phyloP scores from a whole-genome alignment of 129 eudicot genomes.

The Erigeron canadensis region DNA sequence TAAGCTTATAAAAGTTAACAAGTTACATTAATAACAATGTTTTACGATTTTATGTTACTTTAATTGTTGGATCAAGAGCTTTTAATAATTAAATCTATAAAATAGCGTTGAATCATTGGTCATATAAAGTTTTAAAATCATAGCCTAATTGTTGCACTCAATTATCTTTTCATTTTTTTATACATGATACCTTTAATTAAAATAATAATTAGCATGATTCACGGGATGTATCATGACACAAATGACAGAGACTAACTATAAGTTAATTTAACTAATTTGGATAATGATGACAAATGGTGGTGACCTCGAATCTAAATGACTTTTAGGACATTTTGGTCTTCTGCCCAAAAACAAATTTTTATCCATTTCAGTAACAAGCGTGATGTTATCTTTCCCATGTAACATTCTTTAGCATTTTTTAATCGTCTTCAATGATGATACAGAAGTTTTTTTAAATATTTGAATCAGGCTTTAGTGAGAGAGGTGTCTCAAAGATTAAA shows the following conservation, averaged over 20 bases:
- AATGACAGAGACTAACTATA: conserved; percentile 58
- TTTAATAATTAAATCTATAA: background rate
- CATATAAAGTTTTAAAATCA: conserved; percentile 17
- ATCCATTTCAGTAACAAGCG: conserved; percentile 17
- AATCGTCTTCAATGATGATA: background rate
- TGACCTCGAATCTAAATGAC: conserved; percentile 35
- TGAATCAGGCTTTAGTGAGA: too few relatives aligned
- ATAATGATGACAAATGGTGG: conserved; percentile 50
- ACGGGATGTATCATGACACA: conserved; percentile 44
- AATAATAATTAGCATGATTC: conserved; percentile 33
- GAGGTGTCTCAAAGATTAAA: too few relatives aligned
- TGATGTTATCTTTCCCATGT: conserved; percentile 31
- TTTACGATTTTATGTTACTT: background rate
- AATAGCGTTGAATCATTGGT: conserved; percentile 11
- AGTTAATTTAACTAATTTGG: conserved; percentile 41
- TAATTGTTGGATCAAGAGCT: conserved; percentile 32
- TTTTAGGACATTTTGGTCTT: conserved; percentile 20
- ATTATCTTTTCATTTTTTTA: background rate
- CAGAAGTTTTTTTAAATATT: background rate
- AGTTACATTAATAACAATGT: background rate
- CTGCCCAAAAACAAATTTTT: background rate
- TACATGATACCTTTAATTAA: background rate
- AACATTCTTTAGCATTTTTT: conserved; percentile 22
- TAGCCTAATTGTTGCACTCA: conserved; percentile 21
- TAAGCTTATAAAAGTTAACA: background rate